Conservation (phyloP, 2,329 filamentous ascomycete species). For the Byssoonygena ceratinophila region DNA sequence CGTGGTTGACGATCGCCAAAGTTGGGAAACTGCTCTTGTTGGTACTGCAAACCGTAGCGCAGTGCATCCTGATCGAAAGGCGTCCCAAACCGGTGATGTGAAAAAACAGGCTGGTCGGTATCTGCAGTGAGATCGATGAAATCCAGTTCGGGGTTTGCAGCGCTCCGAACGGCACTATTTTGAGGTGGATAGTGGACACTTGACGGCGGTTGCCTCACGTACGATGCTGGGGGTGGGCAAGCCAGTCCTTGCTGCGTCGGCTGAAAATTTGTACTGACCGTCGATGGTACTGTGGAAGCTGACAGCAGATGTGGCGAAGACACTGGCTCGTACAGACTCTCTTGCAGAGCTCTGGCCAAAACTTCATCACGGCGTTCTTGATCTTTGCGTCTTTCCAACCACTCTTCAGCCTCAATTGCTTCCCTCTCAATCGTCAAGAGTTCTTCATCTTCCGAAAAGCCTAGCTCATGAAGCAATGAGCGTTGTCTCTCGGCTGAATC, state of each 20-base stretch:
- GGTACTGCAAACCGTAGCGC: neutral
- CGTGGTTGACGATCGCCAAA: neutral
- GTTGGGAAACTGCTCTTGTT: neutral
- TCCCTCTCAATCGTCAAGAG: slow-evolving; percentile 24
- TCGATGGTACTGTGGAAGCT: neutral
- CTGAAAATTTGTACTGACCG: neutral
- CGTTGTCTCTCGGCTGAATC: neutral
- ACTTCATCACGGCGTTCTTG: slow-evolving; percentile 32
- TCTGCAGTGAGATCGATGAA: neutral
- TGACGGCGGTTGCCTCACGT: too few relatives aligned
- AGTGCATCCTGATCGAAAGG: neutral
- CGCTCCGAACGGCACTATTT: neutral
- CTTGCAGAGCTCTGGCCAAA: slow-evolving; percentile 31
- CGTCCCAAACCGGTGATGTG: neutral
- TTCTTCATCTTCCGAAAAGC: slow-evolving; percentile 20
- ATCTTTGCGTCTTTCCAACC: slow-evolving; percentile 23
- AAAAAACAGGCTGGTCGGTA: neutral
- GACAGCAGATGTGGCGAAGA: slow-evolving; percentile 6
- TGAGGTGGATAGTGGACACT: neutral
- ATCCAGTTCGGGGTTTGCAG: neutral
- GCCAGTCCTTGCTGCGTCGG: neutral
- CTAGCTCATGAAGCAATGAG: slow-evolving; percentile 20
- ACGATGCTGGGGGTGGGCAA: neutral
- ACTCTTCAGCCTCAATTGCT: slow-evolving; percentile 25
- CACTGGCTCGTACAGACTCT: slow-evolving; percentile 20